Evolutionary conservation across 1,284 basidiomycete species (phyloP), one percentile per base, ranked within the genome.

Genomic region (Ceratobasidium sp.): DNA sequence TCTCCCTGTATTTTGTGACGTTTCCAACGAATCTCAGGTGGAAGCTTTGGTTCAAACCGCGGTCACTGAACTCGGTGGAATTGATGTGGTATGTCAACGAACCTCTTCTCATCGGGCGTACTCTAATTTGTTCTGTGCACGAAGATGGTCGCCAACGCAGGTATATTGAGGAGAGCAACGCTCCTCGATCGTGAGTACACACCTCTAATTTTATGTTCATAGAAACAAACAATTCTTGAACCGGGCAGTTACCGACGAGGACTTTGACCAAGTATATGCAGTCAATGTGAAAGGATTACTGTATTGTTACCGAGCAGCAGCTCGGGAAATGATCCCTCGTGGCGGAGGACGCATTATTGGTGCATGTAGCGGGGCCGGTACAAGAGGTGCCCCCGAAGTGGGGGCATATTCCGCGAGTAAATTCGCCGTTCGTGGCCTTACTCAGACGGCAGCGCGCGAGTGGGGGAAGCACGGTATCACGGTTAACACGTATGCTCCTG

Each of bases 281-380:
- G 83, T 86, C 56, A 86, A 86, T 62, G 81, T 83, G 48, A 81
- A 82, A 46, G 85, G 85, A 46, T 82, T 83, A 0, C 83, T 86
- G 70, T 79, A 85, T 26, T 86, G 84, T 77, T 86, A 86, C 68
- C 85, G 86, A 78, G 82, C 84, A 20, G 85, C 85, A 3, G 85
- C 84, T 15, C 65, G 69, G 9, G 82, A 84, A 46, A 84, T 86
- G 84, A 81, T 85, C 59, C 77, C 77, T 71, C 85, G 85, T 80
- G 85, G 81, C 17, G 85, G 86, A 15, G 87, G 87, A 7, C 80
- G 85, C 46, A 84, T 87, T 5, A 83, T 88, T 33, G 86, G 85
- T 42, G 46, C 67, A 20, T 50, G 44, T 26, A 67, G 65, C 46
- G 23, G 28, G 17, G 48, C 23, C 20, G 65, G 65, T 1, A 28